These are phyloP conservation scores for Sonneratia alba DNA, from an alignment of 345 rosid genomes.

Conservation along the genomic window DNA sequence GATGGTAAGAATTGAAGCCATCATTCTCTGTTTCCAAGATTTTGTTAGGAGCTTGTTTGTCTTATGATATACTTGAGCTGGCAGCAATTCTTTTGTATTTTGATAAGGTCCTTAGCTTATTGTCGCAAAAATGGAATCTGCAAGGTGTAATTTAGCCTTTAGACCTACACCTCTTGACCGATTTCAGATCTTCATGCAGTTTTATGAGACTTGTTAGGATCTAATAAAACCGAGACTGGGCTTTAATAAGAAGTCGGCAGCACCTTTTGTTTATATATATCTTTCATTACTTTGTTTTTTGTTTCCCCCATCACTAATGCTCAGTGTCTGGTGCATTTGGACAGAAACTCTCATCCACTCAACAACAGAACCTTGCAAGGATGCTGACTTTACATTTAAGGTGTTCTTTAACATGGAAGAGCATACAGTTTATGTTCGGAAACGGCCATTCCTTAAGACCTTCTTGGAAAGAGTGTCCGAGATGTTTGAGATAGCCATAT, in stretches of 20 bases:
- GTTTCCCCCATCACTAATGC: background rate
- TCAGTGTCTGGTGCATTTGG: background rate
- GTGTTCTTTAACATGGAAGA: constrained; percentile 14
- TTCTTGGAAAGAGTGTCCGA: constrained; percentile 23
- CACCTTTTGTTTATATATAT: no score
- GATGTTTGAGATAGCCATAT: constrained; percentile 17
- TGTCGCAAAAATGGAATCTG: background rate
- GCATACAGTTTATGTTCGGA: constrained; percentile 18
- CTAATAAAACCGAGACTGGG: no score
- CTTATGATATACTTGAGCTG: background rate
- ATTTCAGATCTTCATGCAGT: no score
- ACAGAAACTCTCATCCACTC: constrained; percentile 24
- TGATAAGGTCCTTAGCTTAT: background rate
- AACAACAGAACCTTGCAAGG: constrained; percentile 10
- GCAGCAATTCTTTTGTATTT: background rate
- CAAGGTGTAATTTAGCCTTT: background rate
- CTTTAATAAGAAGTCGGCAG: no score
- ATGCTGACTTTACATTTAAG: constrained; percentile 17
- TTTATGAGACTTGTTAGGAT: no score
- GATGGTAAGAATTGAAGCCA: constrained; percentile 13
- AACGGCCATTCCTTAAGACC: constrained; percentile 16
- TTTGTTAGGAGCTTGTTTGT: background rate
- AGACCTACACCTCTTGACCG: no score
- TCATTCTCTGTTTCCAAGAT: background rate
- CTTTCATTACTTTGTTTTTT: background rate